A percentile compares a stretch with the other conserved stretches of the same genome.
Conservation (phyloP, 2,329 filamentous ascomycete genomes). For the Alternaria gaisen region DNA sequence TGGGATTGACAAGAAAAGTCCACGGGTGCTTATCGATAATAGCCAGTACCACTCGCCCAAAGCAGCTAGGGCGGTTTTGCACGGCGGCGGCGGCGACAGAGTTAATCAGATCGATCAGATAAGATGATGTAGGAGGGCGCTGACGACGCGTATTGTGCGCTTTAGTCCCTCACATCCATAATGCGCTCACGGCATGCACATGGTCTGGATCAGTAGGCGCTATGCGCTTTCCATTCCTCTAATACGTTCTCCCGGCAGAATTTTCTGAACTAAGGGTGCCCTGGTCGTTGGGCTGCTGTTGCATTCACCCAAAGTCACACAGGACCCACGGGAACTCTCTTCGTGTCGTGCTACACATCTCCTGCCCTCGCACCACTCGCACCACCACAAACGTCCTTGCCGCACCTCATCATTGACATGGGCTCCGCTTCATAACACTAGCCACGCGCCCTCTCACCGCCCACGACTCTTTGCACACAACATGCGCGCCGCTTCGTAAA, state of each 20-base stretch:
- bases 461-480: slow-evolving; percentile 34
- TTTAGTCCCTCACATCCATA: slow-evolving; percentile 30
- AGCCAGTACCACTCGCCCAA: slow-evolving; percentile 2
- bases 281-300: slow-evolving; percentile 33
- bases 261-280: slow-evolving; percentile 38
- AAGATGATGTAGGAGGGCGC: slow-evolving; percentile 10
- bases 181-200: slow-evolving; percentile 18
- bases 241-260: slow-evolving; percentile 29
- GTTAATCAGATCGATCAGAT: slow-evolving; percentile 34
- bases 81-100: not conserved
- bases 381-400: slow-evolving; percentile 16
- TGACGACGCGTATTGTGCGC: slow-evolving; percentile 8
- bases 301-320: slow-evolving; percentile 34
- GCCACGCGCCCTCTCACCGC: slow-evolving; percentile 42
- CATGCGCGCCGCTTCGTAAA: slow-evolving; percentile 35
- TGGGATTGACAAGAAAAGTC: slow-evolving; percentile 36
- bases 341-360: slow-evolving; percentile 36
- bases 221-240: slow-evolving; percentile 30
- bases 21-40: slow-evolving; percentile 29
- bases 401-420: slow-evolving; percentile 24
- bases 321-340: slow-evolving; percentile 27
- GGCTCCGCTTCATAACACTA: slow-evolving; percentile 29
- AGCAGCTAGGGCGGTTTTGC: not conserved
- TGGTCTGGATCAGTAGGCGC: slow-evolving; percentile 18
- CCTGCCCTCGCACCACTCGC: slow-evolving; percentile 21